Evolutionary conservation across 1,284 basidiomycete genomes (phyloP).

Genomic region (Testicularia cyperi): DNA sequence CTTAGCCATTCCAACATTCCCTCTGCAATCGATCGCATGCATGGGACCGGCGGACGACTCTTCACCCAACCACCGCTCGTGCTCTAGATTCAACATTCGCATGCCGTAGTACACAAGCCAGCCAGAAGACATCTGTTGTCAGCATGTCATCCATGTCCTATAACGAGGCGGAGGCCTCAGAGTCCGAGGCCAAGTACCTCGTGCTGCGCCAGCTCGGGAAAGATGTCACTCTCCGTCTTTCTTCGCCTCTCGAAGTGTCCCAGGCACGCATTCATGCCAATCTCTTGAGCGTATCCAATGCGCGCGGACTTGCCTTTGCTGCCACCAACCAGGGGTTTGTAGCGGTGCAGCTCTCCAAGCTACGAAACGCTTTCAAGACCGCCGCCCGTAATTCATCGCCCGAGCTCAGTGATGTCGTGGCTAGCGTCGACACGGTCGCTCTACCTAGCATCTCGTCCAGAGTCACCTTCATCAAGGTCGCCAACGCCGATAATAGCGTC

Average conservation of each 20-base stretch:
- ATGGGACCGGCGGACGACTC: too few relatives aligned
- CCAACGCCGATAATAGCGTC: constrained; percentile 20
- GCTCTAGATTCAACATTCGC: too few relatives aligned
- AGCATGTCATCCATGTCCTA: constrained; percentile 6
- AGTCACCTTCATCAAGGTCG: constrained; percentile 37
- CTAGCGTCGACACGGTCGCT: constrained; percentile 18
- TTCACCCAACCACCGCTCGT: too few relatives aligned
- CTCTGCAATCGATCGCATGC: too few relatives aligned
- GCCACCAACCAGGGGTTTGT: constrained; percentile 60
- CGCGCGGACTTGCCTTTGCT: constrained; percentile 59
- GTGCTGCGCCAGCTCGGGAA: constrained; percentile 48
- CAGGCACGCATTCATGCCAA: constrained; percentile 39
- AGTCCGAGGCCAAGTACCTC: constrained; percentile 63
- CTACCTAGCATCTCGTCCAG: constrained; percentile 12
- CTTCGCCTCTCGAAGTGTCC: constrained; percentile 36
- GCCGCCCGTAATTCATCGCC: constrained; percentile 34
- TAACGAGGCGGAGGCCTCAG: constrained; percentile 15
- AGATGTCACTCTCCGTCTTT: constrained; percentile 53
- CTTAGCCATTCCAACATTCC: too few relatives aligned
- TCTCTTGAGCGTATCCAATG: constrained; percentile 61
- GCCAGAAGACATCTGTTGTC: too few relatives aligned
- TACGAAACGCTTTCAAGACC: constrained; percentile 30
- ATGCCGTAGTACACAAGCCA: too few relatives aligned
- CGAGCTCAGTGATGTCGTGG: constrained; percentile 10
- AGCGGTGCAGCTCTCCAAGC: constrained; percentile 50